Conservation (phyloP, 2,329 filamentous ascomycete genomes). For the Fusarium circinatum region DNA sequence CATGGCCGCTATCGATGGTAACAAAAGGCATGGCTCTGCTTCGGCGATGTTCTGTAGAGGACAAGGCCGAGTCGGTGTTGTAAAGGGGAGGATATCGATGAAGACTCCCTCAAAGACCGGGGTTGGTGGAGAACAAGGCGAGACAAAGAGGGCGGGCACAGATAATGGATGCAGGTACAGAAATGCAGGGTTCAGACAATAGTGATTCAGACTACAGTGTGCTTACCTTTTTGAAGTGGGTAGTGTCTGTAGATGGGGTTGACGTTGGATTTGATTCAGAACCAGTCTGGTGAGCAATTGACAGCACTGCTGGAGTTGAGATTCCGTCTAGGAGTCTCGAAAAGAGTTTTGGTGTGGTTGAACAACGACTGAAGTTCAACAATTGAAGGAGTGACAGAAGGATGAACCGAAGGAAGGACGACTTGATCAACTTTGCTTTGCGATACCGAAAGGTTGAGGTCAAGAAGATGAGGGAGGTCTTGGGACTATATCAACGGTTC, state of each 20-base stretch:
- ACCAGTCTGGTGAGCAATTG: slow-evolving; percentile 39
- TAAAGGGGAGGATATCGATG: slow-evolving; percentile 30
- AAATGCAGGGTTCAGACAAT: slow-evolving; percentile 18
- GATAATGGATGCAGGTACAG: slow-evolving; percentile 28
- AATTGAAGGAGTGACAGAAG: slow-evolving; percentile 41
- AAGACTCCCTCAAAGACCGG: slow-evolving; percentile 21
- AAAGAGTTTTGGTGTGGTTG: slow-evolving; percentile 33
- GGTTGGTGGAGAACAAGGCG: slow-evolving; percentile 28
- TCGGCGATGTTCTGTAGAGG: slow-evolving; percentile 8
- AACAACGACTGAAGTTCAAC: slow-evolving; percentile 38
- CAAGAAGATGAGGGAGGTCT: slow-evolving; percentile 33
- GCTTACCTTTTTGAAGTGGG: slow-evolving; percentile 29
- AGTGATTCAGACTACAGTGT: slow-evolving; percentile 18
- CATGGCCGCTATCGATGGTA: slow-evolving; percentile 8
- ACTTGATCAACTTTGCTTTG: slow-evolving; percentile 36
- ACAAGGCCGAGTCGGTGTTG: slow-evolving; percentile 8
- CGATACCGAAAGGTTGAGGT: slow-evolving; percentile 22
- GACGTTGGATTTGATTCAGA: slow-evolving; percentile 38
- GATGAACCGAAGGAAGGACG: slow-evolving; percentile 37
- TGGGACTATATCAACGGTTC: slow-evolving; percentile 44
- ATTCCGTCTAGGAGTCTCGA: slow-evolving; percentile 44
- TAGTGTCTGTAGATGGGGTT: slow-evolving; percentile 9
- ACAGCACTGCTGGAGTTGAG: slow-evolving; percentile 39
- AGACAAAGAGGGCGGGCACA: slow-evolving; percentile 22
- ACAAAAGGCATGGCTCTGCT: neutral